Evolutionary conservation across 2,329 filamentous ascomycete species (phyloP), one percentile per base, ranked within the genome.

Genomic region (Fusarium phyllophilum): DNA sequence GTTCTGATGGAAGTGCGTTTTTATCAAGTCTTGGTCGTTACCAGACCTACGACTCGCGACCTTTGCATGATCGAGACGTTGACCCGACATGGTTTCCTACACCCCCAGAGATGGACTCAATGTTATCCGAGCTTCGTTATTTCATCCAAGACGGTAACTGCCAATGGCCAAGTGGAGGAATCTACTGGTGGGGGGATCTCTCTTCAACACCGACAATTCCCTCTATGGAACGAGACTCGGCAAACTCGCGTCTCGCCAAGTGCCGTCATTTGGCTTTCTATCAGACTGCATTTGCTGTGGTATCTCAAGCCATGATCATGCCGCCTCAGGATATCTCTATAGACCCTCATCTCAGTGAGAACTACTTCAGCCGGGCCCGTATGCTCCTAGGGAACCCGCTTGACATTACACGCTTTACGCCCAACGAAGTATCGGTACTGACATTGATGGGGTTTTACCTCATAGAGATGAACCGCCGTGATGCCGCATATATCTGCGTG

Each of bases 381-480:
- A 68, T 77, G 48, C 81, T 87, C 12, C 72, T 88, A 7, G 85
- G 85, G 14, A 86, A 87, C 64, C 85, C 85, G 1, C 81, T 87
- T 29, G 85, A 87, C 59, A 81, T 84, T 31, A 82, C 82, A 6
- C 81, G 79, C 1, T 79, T 82, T 65, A 84, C 82, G 20, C 81
- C 84, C n/a, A 79, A 80, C 45, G 85, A 87, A 57, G 83, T 87
- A 6, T 81, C 84, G 1, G 80, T 83, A 2, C 78, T 88, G 36
- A 83, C 83, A 5, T 78, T 88, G 61, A 85, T 88, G 83, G 83
- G 84, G 13, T 80, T 86, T 57, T 88, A 87, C 72, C 78, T 87
- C 24, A 77, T 87, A 36, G 86, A 88, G 77, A 84, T 84, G 73
- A 86, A 87, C 74, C 82, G 85, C 8, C 79, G 85, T 39, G 86